Conservation (phyloP, 805 yeast genomes). For the Wickerhamiella kurtzmanii region DNA sequence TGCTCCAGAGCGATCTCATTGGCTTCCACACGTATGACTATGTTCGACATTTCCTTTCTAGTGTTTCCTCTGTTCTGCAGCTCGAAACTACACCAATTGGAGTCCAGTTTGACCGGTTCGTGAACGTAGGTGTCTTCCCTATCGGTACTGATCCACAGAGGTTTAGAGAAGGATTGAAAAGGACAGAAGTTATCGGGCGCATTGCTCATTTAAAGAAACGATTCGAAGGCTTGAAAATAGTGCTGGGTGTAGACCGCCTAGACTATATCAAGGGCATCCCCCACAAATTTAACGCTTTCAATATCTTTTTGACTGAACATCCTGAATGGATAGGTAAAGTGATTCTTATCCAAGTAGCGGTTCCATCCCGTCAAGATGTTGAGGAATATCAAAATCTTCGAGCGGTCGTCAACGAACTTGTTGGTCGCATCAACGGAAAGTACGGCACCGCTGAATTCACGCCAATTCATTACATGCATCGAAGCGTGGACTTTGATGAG, state of each 20-base stretch:
- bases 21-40: slow-evolving; percentile 99
- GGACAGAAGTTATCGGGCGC: slow-evolving; percentile 49
- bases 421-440: slow-evolving; percentile 90
- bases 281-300: slow-evolving; percentile 91
- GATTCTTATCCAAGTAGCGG: slow-evolving; percentile 89
- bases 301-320: slow-evolving; percentile 77
- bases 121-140: slow-evolving; percentile 94
- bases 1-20: slow-evolving; percentile 80
- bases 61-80: slow-evolving; percentile 72
- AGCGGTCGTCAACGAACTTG: slow-evolving; percentile 88
- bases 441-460: slow-evolving; percentile 96
- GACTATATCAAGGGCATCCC: slow-evolving; percentile 98
- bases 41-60: slow-evolving; percentile 86
- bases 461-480: slow-evolving; percentile 94
- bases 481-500: slow-evolving; percentile 80
- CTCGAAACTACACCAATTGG: slow-evolving; percentile 85
- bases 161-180: slow-evolving; percentile 64
- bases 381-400: slow-evolving; percentile 92
- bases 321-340: slow-evolving; percentile 99
- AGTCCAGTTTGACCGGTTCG: slow-evolving; percentile 63
- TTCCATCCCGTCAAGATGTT: slow-evolving; percentile 94
- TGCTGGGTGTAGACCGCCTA: slow-evolving; percentile 91
- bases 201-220: slow-evolving; percentile 50
- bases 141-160: slow-evolving; percentile 95
- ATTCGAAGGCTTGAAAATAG: slow-evolving; percentile 64